phyloP scores from a whole-genome alignment of 2,329 filamentous ascomycete species.

The Pezicula carpinea region DNA sequence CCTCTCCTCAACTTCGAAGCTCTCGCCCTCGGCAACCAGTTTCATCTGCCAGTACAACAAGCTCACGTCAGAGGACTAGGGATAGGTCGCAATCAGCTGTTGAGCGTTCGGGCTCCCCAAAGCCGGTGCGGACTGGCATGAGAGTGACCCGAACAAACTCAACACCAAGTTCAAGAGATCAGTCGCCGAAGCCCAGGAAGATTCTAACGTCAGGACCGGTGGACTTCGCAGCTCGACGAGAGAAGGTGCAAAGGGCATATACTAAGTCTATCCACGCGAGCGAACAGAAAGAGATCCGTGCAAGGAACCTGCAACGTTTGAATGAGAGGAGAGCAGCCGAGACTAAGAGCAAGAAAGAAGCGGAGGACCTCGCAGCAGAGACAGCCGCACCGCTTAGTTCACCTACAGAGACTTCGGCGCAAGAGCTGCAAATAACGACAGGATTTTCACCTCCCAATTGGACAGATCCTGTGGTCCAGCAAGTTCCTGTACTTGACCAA shows the following conservation, averaged over 20 bases:
- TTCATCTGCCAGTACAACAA: slow-evolving; percentile 67
- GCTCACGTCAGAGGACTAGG: slow-evolving; percentile 60
- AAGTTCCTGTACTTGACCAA: no score
- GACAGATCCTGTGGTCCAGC: slow-evolving; percentile 1
- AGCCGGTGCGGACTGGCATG: slow-evolving; percentile 21
- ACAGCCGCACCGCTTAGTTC: not conserved
- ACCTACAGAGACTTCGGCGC: slow-evolving; percentile 1
- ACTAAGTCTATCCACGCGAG: slow-evolving; percentile 76
- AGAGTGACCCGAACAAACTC: slow-evolving; percentile 21
- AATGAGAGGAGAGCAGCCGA: slow-evolving; percentile 10
- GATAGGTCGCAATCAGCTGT: slow-evolving; percentile 41
- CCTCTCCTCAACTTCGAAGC: slow-evolving; percentile 75
- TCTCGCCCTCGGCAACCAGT: slow-evolving; percentile 78
- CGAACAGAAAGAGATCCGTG: slow-evolving; percentile 48
- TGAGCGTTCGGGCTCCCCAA: slow-evolving; percentile 17
- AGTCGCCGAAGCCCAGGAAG: slow-evolving; percentile 31
- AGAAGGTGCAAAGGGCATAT: slow-evolving; percentile 80
- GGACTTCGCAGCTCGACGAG: slow-evolving; percentile 77
- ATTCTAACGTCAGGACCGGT: slow-evolving; percentile 67
- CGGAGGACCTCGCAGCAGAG: not conserved
- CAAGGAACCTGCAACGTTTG: slow-evolving; percentile 34
- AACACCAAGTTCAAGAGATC: slow-evolving; percentile 5
- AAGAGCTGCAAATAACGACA: slow-evolving; percentile 22
- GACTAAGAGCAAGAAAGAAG: not conserved
- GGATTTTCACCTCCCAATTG: slow-evolving; percentile 15